Conservation (phyloP, 2,329 filamentous ascomycete species). For the Ceratocystis colombiana region DNA sequence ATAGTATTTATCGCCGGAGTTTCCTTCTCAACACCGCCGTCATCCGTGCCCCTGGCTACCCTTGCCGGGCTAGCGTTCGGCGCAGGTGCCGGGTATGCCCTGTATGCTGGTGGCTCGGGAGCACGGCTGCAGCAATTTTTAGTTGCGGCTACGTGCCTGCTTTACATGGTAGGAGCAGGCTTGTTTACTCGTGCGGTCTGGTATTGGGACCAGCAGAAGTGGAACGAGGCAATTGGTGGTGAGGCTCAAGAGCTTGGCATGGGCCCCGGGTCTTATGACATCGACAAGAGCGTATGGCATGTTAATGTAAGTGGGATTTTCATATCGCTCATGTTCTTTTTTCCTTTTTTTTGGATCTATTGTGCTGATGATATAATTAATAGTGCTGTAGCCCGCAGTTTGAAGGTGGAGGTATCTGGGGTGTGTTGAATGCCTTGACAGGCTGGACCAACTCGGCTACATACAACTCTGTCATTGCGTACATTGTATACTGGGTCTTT, state of each 20-base stretch:
- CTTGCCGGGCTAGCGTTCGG: constrained; percentile 62
- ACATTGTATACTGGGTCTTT: constrained; percentile 77
- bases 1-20: constrained; percentile 81
- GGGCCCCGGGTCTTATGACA: constrained; percentile 70
- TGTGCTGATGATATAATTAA: constrained; percentile 14
- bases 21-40: constrained; percentile 62
- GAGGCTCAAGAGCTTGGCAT: constrained; percentile 41
- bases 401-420: constrained; percentile 70
- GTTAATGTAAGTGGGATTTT: constrained; percentile 52
- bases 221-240: constrained; percentile 54
- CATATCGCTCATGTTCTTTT: no score
- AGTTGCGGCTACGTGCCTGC: constrained; percentile 68
- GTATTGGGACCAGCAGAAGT: constrained; percentile 60
- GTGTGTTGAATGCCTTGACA: constrained; percentile 74
- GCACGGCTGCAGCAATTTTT: constrained; percentile 58
- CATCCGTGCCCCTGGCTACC: constrained; percentile 66
- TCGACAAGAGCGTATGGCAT: constrained; percentile 69
- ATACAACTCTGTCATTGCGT: constrained; percentile 75
- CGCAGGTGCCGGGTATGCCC: constrained; percentile 54
- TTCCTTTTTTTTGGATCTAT: neutral
- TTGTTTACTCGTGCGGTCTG: constrained; percentile 70
- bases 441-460: constrained; percentile 86
- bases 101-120: constrained; percentile 54
- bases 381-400: constrained; percentile 67
- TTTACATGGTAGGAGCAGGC: constrained; percentile 76